These are phyloP conservation scores for Chrysoporthe puriensis DNA, from an alignment of 2,329 filamentous ascomycete species.

Conservation along the genomic window DNA sequence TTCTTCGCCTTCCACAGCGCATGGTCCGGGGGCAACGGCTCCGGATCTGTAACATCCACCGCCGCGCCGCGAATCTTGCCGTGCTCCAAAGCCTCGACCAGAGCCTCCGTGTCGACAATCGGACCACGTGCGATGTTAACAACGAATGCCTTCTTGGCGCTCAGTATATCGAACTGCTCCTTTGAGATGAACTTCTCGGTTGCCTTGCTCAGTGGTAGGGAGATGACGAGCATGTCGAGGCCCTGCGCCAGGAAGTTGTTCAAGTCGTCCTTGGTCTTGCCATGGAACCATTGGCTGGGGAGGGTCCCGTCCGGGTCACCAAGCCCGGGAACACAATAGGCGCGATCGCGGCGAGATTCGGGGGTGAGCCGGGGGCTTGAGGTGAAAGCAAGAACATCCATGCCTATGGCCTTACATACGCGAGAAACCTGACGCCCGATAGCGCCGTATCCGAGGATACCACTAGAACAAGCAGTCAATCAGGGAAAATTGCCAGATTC, in stretches of 20 bases:
- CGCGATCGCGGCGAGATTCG: constrained; percentile 58
- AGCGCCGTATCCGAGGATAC: constrained; percentile 47
- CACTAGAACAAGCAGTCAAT: constrained; percentile 28
- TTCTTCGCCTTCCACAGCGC: constrained; percentile 69
- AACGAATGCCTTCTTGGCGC: constrained; percentile 55
- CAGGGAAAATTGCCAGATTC: too few relatives aligned
- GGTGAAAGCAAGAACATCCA: constrained; percentile 70
- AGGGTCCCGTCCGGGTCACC: constrained; percentile 47
- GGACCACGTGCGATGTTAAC: constrained; percentile 66
- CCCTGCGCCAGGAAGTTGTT: constrained; percentile 47
- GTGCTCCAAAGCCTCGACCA: constrained; percentile 57
- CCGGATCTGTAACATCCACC: constrained; percentile 72
- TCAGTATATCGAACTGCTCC: constrained; percentile 45
- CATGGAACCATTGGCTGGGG: constrained; percentile 47
- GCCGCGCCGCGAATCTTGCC: constrained; percentile 58
- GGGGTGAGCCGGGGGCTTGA: constrained; percentile 60
- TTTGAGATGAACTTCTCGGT: constrained; percentile 48
- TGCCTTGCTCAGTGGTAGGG: constrained; percentile 43
- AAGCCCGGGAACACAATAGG: constrained; percentile 69
- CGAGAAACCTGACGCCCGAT: constrained; percentile 48
- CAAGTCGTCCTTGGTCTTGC: constrained; percentile 37
- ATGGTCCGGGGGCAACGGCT: constrained; percentile 67
- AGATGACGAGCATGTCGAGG: constrained; percentile 47
- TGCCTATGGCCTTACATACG: constrained; percentile 62
- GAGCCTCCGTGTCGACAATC: constrained; percentile 46